Base-by-base conservation (phyloP, 495 filamentous ascomycete species). In the Jackrogersella minutella region DNA sequence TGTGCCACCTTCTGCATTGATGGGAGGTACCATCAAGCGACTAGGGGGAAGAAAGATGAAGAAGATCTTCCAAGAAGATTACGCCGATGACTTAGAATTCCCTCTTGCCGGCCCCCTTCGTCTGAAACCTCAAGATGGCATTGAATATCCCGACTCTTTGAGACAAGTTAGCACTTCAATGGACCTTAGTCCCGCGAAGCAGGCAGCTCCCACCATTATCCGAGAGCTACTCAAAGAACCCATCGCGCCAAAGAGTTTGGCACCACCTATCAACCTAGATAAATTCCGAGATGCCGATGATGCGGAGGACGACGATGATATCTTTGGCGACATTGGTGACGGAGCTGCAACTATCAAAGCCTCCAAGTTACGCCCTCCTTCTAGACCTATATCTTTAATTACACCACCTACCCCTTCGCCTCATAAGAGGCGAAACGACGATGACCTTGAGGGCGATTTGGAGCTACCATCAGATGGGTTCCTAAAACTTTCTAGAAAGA, bases 21-120 rank as follows among this genome's bases (percentile, higher is more conserved):
- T 96, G 67, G 95, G 94, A 40, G 95, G 95, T 46, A 93, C 93
- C 9, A 99, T 99, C 73, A 97, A 97, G 80, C 82, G 93, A 72
- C 81, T 99, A 5, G 93, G 93, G 43, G 90, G 88, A 67, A 88
- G 88, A 70, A 95, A 92, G 66, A 84, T 88, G 41, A 90, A 87
- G 72, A 91, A 90, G 75, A 87, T 91, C 61, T 78, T 84, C 40
- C 82, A 89, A 68, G 95, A 97, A 74, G 94, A 97, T 76, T 97
- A 93, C 91, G 89, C 86, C 44, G 91, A 96, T 61, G 95, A 98
- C 72, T 79, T 99, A 49, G 93, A 97, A 64, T 79, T 97, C 39
- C 91, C 93, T 1, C 80, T 80, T 39, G 76, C 78, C 31, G 85
- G 86, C 44, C 81, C 82, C 2, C 76, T 94, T 56, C 82, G 87